phyloP scores from a whole-genome alignment of 2,329 filamentous ascomycete genomes.

The Canariomyces notabilis region DNA sequence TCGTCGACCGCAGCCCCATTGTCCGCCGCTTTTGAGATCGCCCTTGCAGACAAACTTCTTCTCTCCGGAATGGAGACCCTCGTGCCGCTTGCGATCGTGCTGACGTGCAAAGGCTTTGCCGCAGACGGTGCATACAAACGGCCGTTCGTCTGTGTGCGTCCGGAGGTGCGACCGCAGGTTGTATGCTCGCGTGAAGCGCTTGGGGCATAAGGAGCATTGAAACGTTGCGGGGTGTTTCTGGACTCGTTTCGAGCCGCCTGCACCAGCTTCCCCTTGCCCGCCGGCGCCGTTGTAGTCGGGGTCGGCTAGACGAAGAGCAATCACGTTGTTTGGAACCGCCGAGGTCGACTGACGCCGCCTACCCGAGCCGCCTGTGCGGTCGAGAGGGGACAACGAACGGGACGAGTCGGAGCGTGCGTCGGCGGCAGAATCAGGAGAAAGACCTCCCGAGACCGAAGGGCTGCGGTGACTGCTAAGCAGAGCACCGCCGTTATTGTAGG shows the following conservation, averaged over 20 bases:
- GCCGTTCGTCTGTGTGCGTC: conserved; percentile 94
- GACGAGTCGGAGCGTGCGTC: conserved; percentile 45
- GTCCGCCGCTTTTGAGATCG: conserved; percentile 72
- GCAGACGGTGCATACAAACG: conserved; percentile 95
- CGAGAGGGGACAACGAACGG: conserved; percentile 55
- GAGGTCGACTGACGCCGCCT: conserved; percentile 60
- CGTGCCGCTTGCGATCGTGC: conserved; percentile 94
- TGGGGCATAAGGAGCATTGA: conserved; percentile 88
- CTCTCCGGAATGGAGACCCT: conserved; percentile 91
- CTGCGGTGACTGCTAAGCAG: conserved; percentile 35
- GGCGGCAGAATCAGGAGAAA: conserved; percentile 48
- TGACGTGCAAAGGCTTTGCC: conserved; percentile 96
- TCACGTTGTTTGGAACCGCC: conserved; percentile 56
- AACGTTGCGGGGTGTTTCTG: conserved; percentile 98
- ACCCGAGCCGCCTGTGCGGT: conserved; percentile 41
- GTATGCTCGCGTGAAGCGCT: conserved; percentile 93
- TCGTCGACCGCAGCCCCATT: conserved; percentile 88
- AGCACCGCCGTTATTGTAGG: conserved; percentile 47
- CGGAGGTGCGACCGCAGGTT: conserved; percentile 92
- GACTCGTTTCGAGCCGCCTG: conserved; percentile 64
- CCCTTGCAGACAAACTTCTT: conserved; percentile 98
- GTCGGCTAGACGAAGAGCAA: conserved; percentile 88
- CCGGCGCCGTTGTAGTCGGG: conserved; percentile 68
- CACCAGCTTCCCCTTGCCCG: conserved; percentile 49
- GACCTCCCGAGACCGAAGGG: conserved; percentile 33